Evolutionary conservation across 2,329 filamentous ascomycete species (phyloP), one percentile per base, ranked within the genome.

Genomic region (Arthrobotrys pseudoclavata): DNA sequence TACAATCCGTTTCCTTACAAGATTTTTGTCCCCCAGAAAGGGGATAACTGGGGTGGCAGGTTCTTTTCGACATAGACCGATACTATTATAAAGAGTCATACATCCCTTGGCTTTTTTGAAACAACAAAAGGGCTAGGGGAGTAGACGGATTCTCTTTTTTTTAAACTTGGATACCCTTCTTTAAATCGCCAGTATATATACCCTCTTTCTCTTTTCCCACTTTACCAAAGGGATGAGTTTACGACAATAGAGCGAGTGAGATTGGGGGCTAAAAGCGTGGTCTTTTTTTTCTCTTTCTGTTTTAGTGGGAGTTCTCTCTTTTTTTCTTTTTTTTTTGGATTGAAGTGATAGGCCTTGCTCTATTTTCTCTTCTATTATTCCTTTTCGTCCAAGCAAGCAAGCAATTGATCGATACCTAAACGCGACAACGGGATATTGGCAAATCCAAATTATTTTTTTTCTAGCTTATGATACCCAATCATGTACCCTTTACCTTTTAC

Each of bases 1-100:
- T 87, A 92, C 57, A 98, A 98, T 83, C 95, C 96, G 0, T 99
- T 98, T 82, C 95, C 95, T 0, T 98, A 97, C 84, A 91, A 94
- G 84, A 97, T 98, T 82, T 88, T 91, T 78, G 89, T 98, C 75
- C 96, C 97, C 82, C 93, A 93, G 71, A 93, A 93, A 82, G 88
- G 90, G 76, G 90, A 92, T 79, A 88, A 91, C 63, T 95, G 93
- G 93, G 89, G 92, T 60, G 89, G 66, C 24, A 52, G 66, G 31
- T 70, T 71, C 60, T 77, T 77, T 63, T 70, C 68, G 48, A 29
- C 45, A 52, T 53, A 60, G 50, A 47, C 31, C 52, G 31, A 60
- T 42, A 47, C 52, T 24, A 20, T 20, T 5, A 53, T 53, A 37
- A 47, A 60, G 55, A 60, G 31, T 60, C 55, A 60, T 62, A 45